Percentiles rank a stretch among this genome's conserved stretches.
These are phyloP conservation scores for Spiraea crenata DNA, from an alignment of 331 rosid genomes.

Conservation along the genomic window DNA sequence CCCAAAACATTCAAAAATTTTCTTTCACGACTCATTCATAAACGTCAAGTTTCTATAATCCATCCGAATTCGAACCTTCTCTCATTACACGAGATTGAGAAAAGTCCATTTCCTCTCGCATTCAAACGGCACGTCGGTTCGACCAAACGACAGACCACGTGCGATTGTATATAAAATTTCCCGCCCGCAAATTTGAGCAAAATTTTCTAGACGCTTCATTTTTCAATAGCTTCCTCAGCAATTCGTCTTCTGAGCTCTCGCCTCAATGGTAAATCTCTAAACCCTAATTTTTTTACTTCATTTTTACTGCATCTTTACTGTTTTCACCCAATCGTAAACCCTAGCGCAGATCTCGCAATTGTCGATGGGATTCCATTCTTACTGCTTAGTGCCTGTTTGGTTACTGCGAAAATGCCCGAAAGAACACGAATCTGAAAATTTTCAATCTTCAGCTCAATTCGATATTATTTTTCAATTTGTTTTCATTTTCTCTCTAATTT, in stretches of 20 bases:
- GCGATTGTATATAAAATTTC: too few relatives aligned
- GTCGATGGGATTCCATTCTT: neutral
- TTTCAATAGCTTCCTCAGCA: neutral
- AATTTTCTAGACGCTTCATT: neutral
- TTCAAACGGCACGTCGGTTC: neutral
- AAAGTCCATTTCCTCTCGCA: too few relatives aligned
- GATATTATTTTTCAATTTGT: too few relatives aligned
- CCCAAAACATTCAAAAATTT: neutral
- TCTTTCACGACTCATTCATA: neutral
- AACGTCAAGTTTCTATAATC: neutral
- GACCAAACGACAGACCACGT: too few relatives aligned
- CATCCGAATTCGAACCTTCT: neutral
- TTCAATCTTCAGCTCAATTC: neutral
- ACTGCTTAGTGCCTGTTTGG: conserved; percentile 9
- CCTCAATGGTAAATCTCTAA: conserved; percentile 41
- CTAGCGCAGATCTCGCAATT: neutral
- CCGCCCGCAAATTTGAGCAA: neutral
- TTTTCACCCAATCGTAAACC: neutral
- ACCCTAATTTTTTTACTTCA: conserved; percentile 1
- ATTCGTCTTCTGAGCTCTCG: conserved; percentile 8
- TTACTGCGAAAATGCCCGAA: conserved; percentile 13
- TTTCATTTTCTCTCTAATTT: neutral
- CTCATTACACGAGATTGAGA: too few relatives aligned
- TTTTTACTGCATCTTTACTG: neutral
- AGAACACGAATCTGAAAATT: neutral